These are phyloP conservation scores for Xylaria sp. DNA, from an alignment of 2,329 filamentous ascomycete species.

Conservation along the genomic window DNA sequence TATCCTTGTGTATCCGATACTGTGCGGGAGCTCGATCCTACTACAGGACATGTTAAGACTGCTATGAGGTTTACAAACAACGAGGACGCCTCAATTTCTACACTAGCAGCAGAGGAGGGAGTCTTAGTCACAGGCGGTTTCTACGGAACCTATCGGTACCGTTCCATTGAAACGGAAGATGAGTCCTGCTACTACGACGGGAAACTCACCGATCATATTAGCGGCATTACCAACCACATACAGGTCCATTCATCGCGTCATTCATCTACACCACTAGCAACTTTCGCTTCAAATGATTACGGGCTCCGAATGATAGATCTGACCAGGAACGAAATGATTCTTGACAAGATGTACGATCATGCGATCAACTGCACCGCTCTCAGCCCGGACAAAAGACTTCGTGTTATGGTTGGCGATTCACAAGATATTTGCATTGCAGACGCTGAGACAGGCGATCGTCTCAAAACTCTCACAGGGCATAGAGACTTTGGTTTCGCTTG, in stretches of 20 bases:
- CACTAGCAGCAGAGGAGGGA: conserved; percentile 63
- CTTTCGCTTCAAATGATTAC: conserved; percentile 72
- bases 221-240: conserved; percentile 74
- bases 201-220: conserved; percentile 59
- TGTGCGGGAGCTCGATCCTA: conserved; percentile 65
- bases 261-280: conserved; percentile 64
- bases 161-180: conserved; percentile 57
- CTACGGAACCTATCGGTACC: conserved; percentile 65
- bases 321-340: conserved; percentile 67
- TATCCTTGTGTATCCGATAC: conserved; percentile 62
- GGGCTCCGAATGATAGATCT: conserved; percentile 70
- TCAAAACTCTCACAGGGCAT: conserved; percentile 71
- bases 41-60: conserved; percentile 58
- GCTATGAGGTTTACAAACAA: conserved; percentile 58
- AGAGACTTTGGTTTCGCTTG: conserved; percentile 79
- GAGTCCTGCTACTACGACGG: conserved; percentile 54
- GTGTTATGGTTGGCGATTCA: conserved; percentile 78
- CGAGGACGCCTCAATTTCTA: conserved; percentile 59
- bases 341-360: conserved; percentile 64
- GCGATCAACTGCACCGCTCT: conserved; percentile 79
- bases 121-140: conserved; percentile 71
- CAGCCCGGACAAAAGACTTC: conserved; percentile 76
- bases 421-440: conserved; percentile 74
- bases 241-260: conserved; percentile 66
- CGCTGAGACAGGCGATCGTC: conserved; percentile 71